Evolutionary conservation across 805 yeast species (phyloP).

Genomic region (Lipomyces starkeyi): DNA sequence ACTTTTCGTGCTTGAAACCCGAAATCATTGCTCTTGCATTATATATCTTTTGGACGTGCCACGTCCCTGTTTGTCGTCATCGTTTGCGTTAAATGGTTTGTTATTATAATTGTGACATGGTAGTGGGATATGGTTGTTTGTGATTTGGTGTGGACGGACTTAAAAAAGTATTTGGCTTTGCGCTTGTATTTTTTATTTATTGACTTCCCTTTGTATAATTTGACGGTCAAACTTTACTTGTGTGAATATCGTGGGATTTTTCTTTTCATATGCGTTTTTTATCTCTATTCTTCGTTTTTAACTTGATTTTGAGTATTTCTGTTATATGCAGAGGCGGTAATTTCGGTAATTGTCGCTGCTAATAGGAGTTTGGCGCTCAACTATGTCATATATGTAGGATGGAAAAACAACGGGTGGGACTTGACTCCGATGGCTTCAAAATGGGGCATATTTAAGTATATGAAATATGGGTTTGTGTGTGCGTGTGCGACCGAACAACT

Average conservation of each 20-base stretch:
- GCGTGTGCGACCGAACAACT: not conserved
- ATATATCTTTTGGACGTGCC: conserved; percentile 1
- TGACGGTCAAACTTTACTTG: conserved; percentile 1
- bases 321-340: not conserved
- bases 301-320: not conserved
- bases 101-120: conserved; percentile 1
- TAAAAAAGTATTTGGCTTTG: conserved; percentile 12
- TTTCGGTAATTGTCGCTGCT: not conserved
- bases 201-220: conserved; percentile 6
- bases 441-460: not conserved
- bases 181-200: not conserved
- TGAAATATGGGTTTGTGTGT: not conserved
- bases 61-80: not conserved
- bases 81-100: not conserved
- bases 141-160: conserved; percentile 9
- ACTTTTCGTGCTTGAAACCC: not conserved
- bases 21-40: conserved; percentile 3
- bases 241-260: not conserved
- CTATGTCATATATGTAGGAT: conserved; percentile 6
- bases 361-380: conserved; percentile 11
- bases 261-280: conserved; percentile 5
- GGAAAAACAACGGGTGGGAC: not conserved
- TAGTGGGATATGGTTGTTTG: not conserved
- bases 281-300: not conserved
- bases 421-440: not conserved